Base-by-base conservation (phyloP, 2,329 filamentous ascomycete species). In the Nemania sp. region DNA sequence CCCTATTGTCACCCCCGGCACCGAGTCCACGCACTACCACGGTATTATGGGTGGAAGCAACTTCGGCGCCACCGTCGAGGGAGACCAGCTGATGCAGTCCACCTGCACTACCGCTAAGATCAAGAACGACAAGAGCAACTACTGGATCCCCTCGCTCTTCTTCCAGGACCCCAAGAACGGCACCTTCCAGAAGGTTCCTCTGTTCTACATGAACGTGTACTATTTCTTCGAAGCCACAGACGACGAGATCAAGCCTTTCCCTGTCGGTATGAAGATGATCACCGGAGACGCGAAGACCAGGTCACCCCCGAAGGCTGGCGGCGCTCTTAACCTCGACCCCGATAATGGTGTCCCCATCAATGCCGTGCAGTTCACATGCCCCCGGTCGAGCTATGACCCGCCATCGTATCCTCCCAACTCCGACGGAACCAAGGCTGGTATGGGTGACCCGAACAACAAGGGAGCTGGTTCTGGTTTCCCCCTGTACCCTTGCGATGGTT, bases 141-240 rank as follows among this genome's bases (percentile, higher is more conserved):
- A 94, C 79, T 93, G 90, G 90, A 86, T 87, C 57, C 90, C 90
- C 1, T 79, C 80, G 29, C 77, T 93, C 2, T 92, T 87, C 76
- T 92, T 88, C 75, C 77, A 81, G 66, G 83, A 89, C 65, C 81
- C 85, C 68, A 77, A 82, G 67, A 85, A 87, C 65, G 84, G 83
- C 50, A 82, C 81, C 53, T 85, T 91, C 67, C 84, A 87, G 73
- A 80, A 82, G 37, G 90, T 92, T 17, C 80, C 86, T 46, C 77
- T 90, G 63, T 87, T 88, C 69, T 91, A 91, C 72, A 87, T 89
- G 83, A 87, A 88, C 70, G 84, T 84, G 63, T 95, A 95, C 79
- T 93, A 94, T 77, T 87, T 89, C 75, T 88, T 88, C 73, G 85
- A 88, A 67, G 69, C 78, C 45, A 84, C 85, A 67, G 81, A 87